Conservation (phyloP, 192 early-diverging fungal genomes). For the Umbelopsis ramanniana region DNA sequence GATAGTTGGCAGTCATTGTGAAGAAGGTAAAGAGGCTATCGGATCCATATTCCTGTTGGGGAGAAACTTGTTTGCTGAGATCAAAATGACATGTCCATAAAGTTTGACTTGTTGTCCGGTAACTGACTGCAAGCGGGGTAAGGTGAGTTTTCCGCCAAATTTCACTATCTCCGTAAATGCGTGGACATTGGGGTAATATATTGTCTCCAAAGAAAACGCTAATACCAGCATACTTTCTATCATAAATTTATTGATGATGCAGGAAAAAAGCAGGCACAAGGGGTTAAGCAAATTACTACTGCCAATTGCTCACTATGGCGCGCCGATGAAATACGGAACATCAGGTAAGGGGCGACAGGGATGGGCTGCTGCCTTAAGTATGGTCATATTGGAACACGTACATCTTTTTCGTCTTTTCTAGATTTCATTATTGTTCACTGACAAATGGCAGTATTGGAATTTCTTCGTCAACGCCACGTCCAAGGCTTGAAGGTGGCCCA, state of each 20-base stretch:
- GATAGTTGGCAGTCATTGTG: neutral
- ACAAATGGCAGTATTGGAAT: neutral
- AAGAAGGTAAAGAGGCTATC: neutral
- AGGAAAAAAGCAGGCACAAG: too few relatives aligned
- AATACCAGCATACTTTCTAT: too few relatives aligned
- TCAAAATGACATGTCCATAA: neutral
- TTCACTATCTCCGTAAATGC: neutral
- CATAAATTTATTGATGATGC: too few relatives aligned
- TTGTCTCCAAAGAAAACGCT: too few relatives aligned
- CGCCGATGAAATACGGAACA: too few relatives aligned
- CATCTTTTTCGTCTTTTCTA: too few relatives aligned
- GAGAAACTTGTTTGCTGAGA: neutral
- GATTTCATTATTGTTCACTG: too few relatives aligned
- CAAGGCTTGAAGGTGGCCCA: neutral
- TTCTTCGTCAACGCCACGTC: neutral
- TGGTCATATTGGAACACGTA: too few relatives aligned
- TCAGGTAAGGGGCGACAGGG: neutral
- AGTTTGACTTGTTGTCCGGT: slow-evolving; percentile 8
- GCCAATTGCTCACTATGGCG: too few relatives aligned
- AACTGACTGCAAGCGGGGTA: neutral
- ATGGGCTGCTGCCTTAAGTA: neutral
- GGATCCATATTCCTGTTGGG: neutral
- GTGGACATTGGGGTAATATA: too few relatives aligned
- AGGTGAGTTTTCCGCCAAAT: neutral
- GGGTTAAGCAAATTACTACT: too few relatives aligned